phyloP scores from a whole-genome alignment of 1,284 basidiomycete genomes.

The Naganishia liquefaciens region DNA sequence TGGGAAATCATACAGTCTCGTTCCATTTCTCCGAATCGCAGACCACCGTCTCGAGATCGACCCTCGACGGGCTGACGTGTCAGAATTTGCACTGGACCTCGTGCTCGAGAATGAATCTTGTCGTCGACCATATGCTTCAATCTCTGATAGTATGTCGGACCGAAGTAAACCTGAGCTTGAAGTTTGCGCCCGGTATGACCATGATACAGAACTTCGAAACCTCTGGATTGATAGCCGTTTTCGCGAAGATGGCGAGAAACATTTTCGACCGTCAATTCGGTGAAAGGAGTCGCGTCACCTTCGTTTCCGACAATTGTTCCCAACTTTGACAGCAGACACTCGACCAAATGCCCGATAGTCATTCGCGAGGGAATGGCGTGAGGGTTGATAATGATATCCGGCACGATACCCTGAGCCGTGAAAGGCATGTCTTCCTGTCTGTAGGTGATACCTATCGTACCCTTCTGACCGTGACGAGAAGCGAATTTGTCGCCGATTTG shows the following conservation, averaged over 20 bases:
- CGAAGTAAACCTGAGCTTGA: slow-evolving; percentile 96
- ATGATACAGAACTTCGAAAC: slow-evolving; percentile 97
- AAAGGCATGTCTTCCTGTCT: slow-evolving; percentile 99
- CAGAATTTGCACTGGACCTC: slow-evolving; percentile 96
- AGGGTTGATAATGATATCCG: slow-evolving; percentile 97
- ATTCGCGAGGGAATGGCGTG: slow-evolving; percentile 99
- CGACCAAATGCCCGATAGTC: slow-evolving; percentile 99
- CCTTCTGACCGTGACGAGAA: slow-evolving; percentile 98
- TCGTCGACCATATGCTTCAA: slow-evolving; percentile 99
- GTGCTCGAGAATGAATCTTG: slow-evolving; percentile 96
- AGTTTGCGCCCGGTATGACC: slow-evolving; percentile 96
- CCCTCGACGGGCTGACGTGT: slow-evolving; percentile 99
- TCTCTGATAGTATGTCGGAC: slow-evolving; percentile 98
- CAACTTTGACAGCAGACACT: slow-evolving; percentile 94
- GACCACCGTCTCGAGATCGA: slow-evolving; percentile 95
- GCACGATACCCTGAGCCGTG: slow-evolving; percentile 91
- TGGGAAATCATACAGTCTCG: slow-evolving; percentile 99
- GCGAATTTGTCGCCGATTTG: slow-evolving; percentile 99
- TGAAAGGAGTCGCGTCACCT: slow-evolving; percentile 98
- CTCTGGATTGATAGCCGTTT: slow-evolving; percentile 92
- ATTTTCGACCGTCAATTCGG: slow-evolving; percentile 94
- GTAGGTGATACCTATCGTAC: slow-evolving; percentile 98
- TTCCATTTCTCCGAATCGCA: slow-evolving; percentile 99
- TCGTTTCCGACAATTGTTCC: slow-evolving; percentile 94
- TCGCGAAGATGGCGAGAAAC: slow-evolving; percentile 79